Evolutionary conservation across 768 basidiomycete genomes (phyloP).

Genomic region (Lentinula edodes): DNA sequence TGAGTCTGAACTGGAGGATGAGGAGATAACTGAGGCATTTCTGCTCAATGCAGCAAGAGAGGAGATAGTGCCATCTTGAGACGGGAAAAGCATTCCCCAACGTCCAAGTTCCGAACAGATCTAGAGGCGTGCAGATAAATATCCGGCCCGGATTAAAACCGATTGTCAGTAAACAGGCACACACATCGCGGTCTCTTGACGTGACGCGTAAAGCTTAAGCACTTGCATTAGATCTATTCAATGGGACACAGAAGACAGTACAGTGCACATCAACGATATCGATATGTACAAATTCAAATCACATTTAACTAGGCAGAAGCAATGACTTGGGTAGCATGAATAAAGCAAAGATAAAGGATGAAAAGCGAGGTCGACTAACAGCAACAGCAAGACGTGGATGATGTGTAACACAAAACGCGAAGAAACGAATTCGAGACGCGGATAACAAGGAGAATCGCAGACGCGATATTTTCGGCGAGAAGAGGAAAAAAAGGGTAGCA

Average conservation of each 20-base stretch:
- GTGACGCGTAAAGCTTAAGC: neutral
- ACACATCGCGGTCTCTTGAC: neutral
- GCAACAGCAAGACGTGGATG: neutral
- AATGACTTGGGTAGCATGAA: slow-evolving; percentile 9
- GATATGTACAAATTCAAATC: neutral
- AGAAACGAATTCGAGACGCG: neutral
- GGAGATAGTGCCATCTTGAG: slow-evolving; percentile 2
- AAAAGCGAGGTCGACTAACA: neutral
- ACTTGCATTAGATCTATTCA: neutral
- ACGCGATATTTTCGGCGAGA: neutral
- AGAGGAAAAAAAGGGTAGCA: neutral
- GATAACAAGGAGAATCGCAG: neutral
- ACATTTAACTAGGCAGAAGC: slow-evolving; percentile 3
- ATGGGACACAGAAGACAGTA: neutral
- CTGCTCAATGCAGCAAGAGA: slow-evolving; percentile 61
- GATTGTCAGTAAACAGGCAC: neutral
- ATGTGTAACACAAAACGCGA: neutral
- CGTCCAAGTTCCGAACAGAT: neutral
- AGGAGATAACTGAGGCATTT: slow-evolving; percentile 72
- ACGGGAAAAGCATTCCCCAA: slow-evolving; percentile 8
- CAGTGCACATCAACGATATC: neutral
- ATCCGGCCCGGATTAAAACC: neutral
- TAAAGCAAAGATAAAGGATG: slow-evolving; percentile 10
- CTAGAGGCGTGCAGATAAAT: slow-evolving; percentile 1
- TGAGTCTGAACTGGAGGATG: slow-evolving; percentile 53